phyloP scores from a whole-genome alignment of 1,284 basidiomycete species.

The Leccinum olivaceoglutinosum region DNA sequence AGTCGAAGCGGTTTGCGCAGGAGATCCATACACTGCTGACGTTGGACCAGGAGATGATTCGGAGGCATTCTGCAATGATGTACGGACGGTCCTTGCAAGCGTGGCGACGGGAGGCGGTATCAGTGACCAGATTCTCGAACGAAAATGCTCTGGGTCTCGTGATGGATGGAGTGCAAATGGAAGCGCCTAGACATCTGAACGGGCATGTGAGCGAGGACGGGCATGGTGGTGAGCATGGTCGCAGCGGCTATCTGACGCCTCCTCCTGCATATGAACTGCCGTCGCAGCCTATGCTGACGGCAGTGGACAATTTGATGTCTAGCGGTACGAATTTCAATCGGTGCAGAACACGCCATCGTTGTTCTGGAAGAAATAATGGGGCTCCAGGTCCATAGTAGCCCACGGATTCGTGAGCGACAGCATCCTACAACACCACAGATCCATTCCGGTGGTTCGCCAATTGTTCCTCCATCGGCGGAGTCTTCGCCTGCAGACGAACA shows the following conservation, averaged over 20 bases:
- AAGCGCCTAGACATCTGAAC: neutral
- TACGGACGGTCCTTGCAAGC: conserved; percentile 3
- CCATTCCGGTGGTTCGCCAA: neutral
- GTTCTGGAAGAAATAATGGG: conserved; percentile 32
- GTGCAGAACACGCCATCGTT: neutral
- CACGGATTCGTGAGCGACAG: neutral
- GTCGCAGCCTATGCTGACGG: neutral
- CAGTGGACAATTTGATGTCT: neutral
- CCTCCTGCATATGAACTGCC: conserved; percentile 9
- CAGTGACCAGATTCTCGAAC: neutral
- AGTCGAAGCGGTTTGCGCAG: conserved; percentile 21
- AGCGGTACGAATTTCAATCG: neutral
- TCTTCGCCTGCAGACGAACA: conserved; percentile 23
- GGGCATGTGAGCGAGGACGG: neutral
- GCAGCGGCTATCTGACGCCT: neutral
- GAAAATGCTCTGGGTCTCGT: conserved; percentile 9
- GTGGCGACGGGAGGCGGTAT: conserved; percentile 1
- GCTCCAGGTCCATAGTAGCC: neutral
- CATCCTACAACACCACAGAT: conserved; percentile 8
- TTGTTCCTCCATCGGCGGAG: conserved; percentile 6
- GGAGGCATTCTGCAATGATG: conserved; percentile 13
- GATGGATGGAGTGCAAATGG: conserved; percentile 23
- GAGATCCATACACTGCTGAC: conserved; percentile 18
- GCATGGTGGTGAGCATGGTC: neutral
- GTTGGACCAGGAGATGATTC: conserved; percentile 20